Conservation (phyloP, 768 basidiomycete genomes). For the Amanita brunnescens region DNA sequence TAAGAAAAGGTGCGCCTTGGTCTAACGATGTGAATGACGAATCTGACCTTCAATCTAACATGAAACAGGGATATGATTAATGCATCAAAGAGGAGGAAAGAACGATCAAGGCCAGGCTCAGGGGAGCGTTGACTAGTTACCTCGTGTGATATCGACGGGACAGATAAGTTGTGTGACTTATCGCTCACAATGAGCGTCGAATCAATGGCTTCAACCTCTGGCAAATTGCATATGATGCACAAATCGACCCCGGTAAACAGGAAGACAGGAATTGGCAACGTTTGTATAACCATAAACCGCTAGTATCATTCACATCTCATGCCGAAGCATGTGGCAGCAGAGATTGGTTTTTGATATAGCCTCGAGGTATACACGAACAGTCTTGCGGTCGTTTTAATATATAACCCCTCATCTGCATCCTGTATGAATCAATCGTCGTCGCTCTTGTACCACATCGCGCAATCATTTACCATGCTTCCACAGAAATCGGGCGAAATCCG, state of each 20-base stretch:
- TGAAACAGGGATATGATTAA: conserved; percentile 65
- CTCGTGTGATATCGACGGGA: not conserved
- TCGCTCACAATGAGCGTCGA: not conserved
- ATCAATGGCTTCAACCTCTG: not conserved
- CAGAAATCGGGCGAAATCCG: conserved; percentile 13
- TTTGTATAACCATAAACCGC: not conserved
- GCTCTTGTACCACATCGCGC: not conserved
- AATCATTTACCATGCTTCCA: not conserved
- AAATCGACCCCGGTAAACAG: not conserved
- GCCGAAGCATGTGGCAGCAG: not conserved
- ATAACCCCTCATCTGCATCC: not conserved
- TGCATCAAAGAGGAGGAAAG: conserved; percentile 61
- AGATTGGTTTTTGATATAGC: conserved; percentile 4
- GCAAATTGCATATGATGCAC: not conserved
- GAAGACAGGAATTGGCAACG: not conserved
- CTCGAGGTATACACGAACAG: conserved; percentile 27
- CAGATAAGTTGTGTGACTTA: not conserved
- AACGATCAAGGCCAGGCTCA: conserved; percentile 20
- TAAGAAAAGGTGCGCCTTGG: conserved; percentile 50
- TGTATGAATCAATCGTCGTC: not conserved
- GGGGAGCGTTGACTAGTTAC: conserved; percentile 5
- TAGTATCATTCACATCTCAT: not conserved
- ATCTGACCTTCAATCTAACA: not conserved
- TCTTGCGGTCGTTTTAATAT: not conserved
- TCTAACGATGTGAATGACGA: not conserved